Evolutionary conservation across 2,329 filamentous ascomycete species (phyloP).

Genomic region (Apiospora hydei): DNA sequence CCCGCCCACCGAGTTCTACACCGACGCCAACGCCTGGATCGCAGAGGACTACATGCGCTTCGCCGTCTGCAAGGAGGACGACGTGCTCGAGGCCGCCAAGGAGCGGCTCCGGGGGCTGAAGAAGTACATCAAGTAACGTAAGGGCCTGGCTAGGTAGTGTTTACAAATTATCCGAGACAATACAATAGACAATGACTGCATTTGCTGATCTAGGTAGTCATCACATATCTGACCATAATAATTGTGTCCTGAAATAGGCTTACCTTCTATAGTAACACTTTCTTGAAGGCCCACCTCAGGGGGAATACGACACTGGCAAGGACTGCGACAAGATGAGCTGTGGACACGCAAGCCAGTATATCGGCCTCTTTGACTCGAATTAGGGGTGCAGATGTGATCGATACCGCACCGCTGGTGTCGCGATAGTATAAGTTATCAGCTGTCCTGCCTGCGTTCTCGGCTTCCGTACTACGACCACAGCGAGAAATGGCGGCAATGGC

Average conservation of each 20-base stretch:
- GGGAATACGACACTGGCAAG: neutral
- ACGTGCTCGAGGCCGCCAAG: slow-evolving; percentile 81
- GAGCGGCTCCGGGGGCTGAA: slow-evolving; percentile 75
- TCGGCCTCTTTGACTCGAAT: neutral
- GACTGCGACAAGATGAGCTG: neutral
- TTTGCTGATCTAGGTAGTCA: too few relatives aligned
- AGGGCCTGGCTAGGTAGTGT: neutral
- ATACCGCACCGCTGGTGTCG: neutral
- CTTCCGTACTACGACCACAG: neutral
- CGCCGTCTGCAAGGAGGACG: slow-evolving; percentile 94
- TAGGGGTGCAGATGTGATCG: neutral
- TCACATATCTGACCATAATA: too few relatives aligned
- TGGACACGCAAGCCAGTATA: neutral
- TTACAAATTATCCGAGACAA: too few relatives aligned
- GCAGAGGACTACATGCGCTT: slow-evolving; percentile 95
- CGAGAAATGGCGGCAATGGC: neutral
- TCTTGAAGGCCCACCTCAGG: too few relatives aligned
- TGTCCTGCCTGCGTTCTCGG: neutral
- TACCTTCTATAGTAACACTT: too few relatives aligned
- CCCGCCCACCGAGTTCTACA: slow-evolving; percentile 97
- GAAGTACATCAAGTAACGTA: slow-evolving; percentile 64
- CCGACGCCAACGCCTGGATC: slow-evolving; percentile 79
- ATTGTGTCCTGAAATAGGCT: too few relatives aligned
- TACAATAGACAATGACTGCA: too few relatives aligned
- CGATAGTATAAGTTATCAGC: neutral